Evolutionary conservation across 192 early-diverging fungal species (phyloP).

Genomic region (Spinellus fusiger): DNA sequence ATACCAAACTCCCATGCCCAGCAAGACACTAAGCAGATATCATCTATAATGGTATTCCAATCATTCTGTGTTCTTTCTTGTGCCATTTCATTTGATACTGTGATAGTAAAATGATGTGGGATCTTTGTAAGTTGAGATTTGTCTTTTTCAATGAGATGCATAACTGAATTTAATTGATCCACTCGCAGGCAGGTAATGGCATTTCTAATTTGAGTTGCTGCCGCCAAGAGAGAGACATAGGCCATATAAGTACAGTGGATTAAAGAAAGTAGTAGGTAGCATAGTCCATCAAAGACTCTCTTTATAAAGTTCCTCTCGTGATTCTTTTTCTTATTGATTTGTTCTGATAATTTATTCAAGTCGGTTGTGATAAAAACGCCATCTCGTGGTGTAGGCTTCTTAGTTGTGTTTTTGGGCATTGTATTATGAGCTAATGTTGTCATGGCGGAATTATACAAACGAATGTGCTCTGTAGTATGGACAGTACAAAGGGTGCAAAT

Average conservation of each 20-base stretch:
- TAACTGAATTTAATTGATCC: not conserved
- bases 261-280: not conserved
- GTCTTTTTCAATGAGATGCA: slow-evolving; percentile 3
- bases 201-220: not conserved
- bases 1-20: slow-evolving; percentile 29
- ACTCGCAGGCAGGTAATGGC: not conserved
- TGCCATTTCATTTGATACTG: slow-evolving; percentile 19
- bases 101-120: slow-evolving; percentile 14
- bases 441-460: too few species aligned
- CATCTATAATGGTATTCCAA: slow-evolving; percentile 13
- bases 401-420: too few species aligned
- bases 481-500: too few species aligned
- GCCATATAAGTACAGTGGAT: slow-evolving; percentile 1
- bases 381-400: too few species aligned
- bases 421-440: too few species aligned
- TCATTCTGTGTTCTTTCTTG: slow-evolving; percentile 5
- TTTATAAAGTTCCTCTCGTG: too few species aligned
- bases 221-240: not conserved
- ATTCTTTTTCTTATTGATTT: too few species aligned
- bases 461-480: too few species aligned
- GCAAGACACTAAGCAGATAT: slow-evolving; percentile 13
- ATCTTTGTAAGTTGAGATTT: slow-evolving; percentile 18
- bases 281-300: not conserved
- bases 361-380: not conserved
- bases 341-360: not conserved